Percentiles rank a stretch among this genome's conserved stretches.
These are phyloP conservation scores for Sarcodon sp. DNA, from an alignment of 768 basidiomycete species.

Conservation along the genomic window DNA sequence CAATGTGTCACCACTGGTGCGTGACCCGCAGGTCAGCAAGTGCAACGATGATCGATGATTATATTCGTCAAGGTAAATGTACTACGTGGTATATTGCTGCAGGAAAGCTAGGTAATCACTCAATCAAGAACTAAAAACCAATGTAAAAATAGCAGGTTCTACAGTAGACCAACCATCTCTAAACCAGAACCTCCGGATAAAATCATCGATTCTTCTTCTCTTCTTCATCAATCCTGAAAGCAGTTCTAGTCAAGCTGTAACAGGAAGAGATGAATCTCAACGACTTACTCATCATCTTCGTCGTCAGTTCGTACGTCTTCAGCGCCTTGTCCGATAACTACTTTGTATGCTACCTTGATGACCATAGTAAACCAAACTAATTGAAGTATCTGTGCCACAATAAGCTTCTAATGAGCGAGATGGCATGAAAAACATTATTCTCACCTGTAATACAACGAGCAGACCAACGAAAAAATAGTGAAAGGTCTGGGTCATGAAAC, in stretches of 20 bases:
- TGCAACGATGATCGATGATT: too few species aligned
- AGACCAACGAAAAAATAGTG: constrained; percentile 38
- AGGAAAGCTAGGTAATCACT: too few species aligned
- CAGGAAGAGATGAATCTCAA: background rate
- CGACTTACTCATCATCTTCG: constrained; percentile 36
- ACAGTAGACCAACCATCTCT: too few species aligned
- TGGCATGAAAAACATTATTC: constrained; percentile 2
- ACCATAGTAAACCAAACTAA: constrained; percentile 83
- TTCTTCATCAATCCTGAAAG: constrained; percentile 11
- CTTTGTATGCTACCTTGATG: constrained; percentile 69
- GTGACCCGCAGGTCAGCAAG: too few species aligned
- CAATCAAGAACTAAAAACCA: too few species aligned
- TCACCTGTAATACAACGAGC: constrained; percentile 52
- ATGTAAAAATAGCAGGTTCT: too few species aligned
- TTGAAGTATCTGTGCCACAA: constrained; percentile 45
- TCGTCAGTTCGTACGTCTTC: constrained; percentile 83
- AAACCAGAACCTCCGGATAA: too few species aligned
- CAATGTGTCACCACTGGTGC: too few species aligned
- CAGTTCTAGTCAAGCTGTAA: background rate
- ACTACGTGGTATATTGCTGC: too few species aligned
- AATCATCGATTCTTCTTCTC: constrained; percentile 11
- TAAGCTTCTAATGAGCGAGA: constrained; percentile 3
- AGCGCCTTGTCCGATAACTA: constrained; percentile 62
- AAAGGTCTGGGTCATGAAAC: constrained; percentile 35
- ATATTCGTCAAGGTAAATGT: too few species aligned